Evolutionary conservation across 2,329 filamentous ascomycete genomes (phyloP).

Genomic region (Lachnellula arida): DNA sequence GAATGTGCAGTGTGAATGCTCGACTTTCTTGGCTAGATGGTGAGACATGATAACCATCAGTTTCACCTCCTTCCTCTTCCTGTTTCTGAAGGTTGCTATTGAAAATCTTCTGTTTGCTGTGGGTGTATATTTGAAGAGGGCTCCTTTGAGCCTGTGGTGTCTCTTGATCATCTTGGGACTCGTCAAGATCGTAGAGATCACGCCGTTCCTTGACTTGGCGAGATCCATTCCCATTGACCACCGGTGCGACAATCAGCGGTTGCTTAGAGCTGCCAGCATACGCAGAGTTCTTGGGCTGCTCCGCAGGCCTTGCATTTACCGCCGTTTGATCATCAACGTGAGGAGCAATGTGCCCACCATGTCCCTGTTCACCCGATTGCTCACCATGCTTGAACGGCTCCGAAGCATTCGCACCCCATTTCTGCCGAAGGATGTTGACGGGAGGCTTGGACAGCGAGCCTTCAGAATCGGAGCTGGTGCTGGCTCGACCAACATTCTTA

Average conservation of each 20-base stretch:
- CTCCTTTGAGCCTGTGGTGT: neutral
- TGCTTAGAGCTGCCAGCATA: neutral
- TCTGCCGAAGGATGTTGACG: neutral
- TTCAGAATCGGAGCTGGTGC: neutral
- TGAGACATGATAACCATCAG: neutral
- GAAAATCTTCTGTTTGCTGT: neutral
- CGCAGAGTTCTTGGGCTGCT: neutral
- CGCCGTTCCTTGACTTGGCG: neutral
- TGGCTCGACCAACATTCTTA: neutral
- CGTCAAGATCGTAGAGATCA: neutral
- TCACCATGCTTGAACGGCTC: too few relatives aligned
- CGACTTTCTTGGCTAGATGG: neutral
- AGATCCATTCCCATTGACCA: neutral
- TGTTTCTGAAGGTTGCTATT: neutral
- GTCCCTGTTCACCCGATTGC: neutral
- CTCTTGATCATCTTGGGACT: neutral
- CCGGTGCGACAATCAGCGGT: neutral
- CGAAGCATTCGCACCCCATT: too few relatives aligned
- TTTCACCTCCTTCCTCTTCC: neutral
- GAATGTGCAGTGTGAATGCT: neutral
- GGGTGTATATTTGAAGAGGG: neutral
- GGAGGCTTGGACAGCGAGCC: neutral
- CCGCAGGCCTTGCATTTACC: neutral
- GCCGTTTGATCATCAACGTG: neutral
- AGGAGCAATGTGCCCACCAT: neutral